Evolutionary conservation across 2,329 filamentous ascomycete species (phyloP), one percentile per base, ranked within the genome.

Genomic region (Calonectria henricotiae): DNA sequence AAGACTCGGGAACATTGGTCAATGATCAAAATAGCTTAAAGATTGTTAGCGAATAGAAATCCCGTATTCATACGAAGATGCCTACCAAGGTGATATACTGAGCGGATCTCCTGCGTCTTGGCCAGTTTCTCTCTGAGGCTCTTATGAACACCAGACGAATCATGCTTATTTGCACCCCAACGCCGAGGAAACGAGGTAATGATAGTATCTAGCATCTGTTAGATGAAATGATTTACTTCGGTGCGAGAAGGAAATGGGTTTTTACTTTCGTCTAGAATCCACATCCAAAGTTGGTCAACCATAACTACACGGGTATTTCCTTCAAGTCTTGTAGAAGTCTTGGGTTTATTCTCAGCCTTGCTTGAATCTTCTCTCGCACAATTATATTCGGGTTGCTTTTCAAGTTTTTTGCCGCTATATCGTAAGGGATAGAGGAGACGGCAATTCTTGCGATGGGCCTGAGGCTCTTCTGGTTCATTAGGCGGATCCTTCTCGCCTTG

Each of bases 221-320:
- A 61, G 55, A 11, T n/a, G 15, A 27, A 15, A 15, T 2, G 9
- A 3, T 27, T 7, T 7, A 7, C 1, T 4, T 20, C 17, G 6
- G 17, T 3, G 12, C 20, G 9, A 25, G 15, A 3, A 12, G 3
- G 3, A 25, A 43, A 9, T 12, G 11, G 37, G 11, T 0, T 9
- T 25, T n/a, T 15, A 61, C 55, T 47, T 32, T 79, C 78, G 51
- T 83, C 83, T 0, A 85, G 69, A 27, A 85, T 78, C 83, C 83
- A 85, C 78, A 85, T 79, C 83, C 84, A 85, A 0, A 85, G 77
- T 62, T 85, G 83, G 43, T 85, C 84, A 1, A 85, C 83, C 83
- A 85, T 85, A 6, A 85, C 70, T 2, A 85, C 67, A 1, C 78
- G 74, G 1, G 67, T 44, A 37, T 43, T 61, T 30, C 55, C 55